Evolutionary conservation across 805 yeast species (phyloP), one percentile per base, ranked within the genome.

Genomic region (Sugiyamaella americana): DNA sequence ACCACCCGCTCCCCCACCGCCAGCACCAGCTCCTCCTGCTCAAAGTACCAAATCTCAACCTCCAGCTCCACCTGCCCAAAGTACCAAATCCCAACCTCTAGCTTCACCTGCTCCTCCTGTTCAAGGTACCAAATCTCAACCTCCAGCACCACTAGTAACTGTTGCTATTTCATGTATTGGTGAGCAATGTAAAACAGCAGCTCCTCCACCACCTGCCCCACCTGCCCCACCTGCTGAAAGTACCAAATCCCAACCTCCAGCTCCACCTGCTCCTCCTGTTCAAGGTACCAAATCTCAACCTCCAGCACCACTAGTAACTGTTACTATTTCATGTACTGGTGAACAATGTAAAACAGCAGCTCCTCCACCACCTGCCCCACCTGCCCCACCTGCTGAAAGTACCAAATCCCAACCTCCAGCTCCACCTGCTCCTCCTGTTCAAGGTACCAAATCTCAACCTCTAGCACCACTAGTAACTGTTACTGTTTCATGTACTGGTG

Each of bases 211-310:
- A 16, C 41, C 43, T 5, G 34, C 5, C 5, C 20, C 20, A 16
- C 22, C 37, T 21, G 37, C 43, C 17, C 21, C 37, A n/a, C n/a
- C 18, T 41, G 34, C 16, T 19, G 29, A 37, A 6, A 16, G 39
- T 4, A 37, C 51, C 43, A 37, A 41, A 3, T 65, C 62, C 2
- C 72, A 72, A 16, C 66, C 70, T 40, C 67, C 79, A 13, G 68
- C 78, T 21, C 67, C 79, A 13, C 68, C 78, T 22, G 63, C 61
- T 32, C 56, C 53, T 37, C 91, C 91, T 43, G 83, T 83, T 63
- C 89, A 94, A 2, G 91, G 89, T 13, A 13, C 38, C 34, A 11
- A 37, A 10, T 18, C 18, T 32, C 13, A 8, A 21, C 40, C 46
- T 20, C 21, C 26, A 4, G 34, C 44, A 13, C 13, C 34, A 18